Evolutionary conservation across 257 asterid genomes (phyloP).

Genomic region (Prunella vulgaris): DNA sequence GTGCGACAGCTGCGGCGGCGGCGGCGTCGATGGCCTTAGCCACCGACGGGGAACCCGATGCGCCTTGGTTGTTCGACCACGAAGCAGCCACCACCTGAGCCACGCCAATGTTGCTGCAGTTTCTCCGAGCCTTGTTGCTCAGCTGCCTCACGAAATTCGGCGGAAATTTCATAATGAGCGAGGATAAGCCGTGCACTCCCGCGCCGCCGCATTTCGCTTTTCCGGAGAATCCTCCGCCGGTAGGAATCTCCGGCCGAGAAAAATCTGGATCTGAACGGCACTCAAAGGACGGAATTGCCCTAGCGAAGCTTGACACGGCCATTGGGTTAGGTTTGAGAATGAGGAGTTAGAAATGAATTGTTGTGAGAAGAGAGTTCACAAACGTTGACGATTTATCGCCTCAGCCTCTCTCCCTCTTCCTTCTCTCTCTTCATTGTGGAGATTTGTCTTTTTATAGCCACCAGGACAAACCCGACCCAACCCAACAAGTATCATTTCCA

Average conservation of each 20-base stretch:
- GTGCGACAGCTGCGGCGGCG: constrained; percentile 43
- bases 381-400: constrained; percentile 1
- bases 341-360: constrained; percentile 18
- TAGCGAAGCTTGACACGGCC: constrained; percentile 76
- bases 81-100: constrained; percentile 98
- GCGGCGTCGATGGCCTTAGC: constrained; percentile 69
- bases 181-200: constrained; percentile 42
- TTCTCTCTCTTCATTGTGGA: constrained; percentile 14
- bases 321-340: constrained; percentile 27
- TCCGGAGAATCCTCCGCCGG: constrained; percentile 27
- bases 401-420: neutral
- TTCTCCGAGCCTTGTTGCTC: constrained; percentile 84
- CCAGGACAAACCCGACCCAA: neutral
- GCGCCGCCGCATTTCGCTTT: constrained; percentile 29
- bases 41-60: constrained; percentile 39
- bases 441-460: constrained; percentile 15
- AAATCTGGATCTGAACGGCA: constrained; percentile 86
- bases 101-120: constrained; percentile 95
- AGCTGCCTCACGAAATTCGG: constrained; percentile 97
- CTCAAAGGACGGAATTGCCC: constrained; percentile 56
- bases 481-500: neutral
- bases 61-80: constrained; percentile 66
- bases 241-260: constrained; percentile 48
- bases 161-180: constrained; percentile 68
- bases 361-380: constrained; percentile 12